Evolutionary conservation across 305 asterid genomes (phyloP), one percentile per base, ranked within the genome.

Genomic region (Petunia hybrid): DNA sequence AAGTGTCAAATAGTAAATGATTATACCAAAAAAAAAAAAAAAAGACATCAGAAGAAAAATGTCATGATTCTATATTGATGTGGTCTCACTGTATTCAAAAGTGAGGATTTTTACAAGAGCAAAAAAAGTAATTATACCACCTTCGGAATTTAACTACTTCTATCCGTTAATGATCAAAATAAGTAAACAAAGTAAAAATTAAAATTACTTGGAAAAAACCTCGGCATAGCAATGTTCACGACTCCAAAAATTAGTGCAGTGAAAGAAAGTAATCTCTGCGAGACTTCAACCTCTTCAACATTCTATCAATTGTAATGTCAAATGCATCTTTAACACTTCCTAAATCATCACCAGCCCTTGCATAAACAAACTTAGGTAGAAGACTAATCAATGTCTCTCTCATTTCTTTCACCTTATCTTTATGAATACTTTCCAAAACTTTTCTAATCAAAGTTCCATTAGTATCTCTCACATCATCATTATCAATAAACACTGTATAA

Each of bases 401-500:
- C 89, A 88, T 87, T 46, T 62, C 84, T 2, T 22, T 68, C 8
- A 88, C 59, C 8, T 85, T 73, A 42, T 88, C 89, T 40, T 8
- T 55, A 43, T 80, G 78, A 45, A 48, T 69, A 4, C 59, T 39
- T 41, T 77, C 77, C 62, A 90, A 74, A 3, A 90, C 90, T 10
- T 64, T 68, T n/a, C 70, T 67, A 2, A 88, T 80, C 9, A 84
- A 70, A 2, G 79, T 84, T 2, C 89, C 89, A 42, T 79, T 79
- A 56, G 63, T n/a, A 40, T 86, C 86, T 66, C 85, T 82, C 7
- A 88, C 89, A 5, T 80, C 85, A 2, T 77, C 76, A 48, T 78
- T 55, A 71, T 88, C 88, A 38, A 90, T 83, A 16, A 83, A 88
- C 3, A 90, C 90, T 2, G 91, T 84, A 53, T 40, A 90, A 2